Evolutionary conservation across 352 stramenopile species (phyloP).

Genomic region (Globisporangium camurandrum): DNA sequence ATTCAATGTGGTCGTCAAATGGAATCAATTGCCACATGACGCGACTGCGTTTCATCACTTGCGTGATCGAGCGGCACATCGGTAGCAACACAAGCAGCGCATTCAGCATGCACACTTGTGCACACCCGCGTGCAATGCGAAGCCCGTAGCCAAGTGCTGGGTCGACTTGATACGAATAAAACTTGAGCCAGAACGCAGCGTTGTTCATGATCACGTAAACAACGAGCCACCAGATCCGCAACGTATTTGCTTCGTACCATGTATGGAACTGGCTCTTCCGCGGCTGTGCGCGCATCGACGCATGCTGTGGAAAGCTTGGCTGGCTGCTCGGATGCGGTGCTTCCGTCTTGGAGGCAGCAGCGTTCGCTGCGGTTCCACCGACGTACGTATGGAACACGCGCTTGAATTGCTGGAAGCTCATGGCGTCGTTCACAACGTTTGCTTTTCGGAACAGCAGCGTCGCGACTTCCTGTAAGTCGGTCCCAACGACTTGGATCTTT

Average conservation of each 20-base stretch:
- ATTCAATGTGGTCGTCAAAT: constrained; percentile 74
- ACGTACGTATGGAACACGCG: constrained; percentile 68
- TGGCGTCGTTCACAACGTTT: constrained; percentile 39
- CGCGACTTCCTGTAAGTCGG: constrained; percentile 55
- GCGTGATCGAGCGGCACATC: constrained; percentile 73
- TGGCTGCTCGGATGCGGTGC: too few species aligned
- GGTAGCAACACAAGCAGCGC: constrained; percentile 65
- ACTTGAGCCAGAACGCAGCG: constrained; percentile 68
- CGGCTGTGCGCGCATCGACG: constrained; percentile 20
- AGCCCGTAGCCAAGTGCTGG: constrained; percentile 68
- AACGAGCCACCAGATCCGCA: constrained; percentile 76
- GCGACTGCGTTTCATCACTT: constrained; percentile 57
- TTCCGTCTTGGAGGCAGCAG: constrained; percentile 30
- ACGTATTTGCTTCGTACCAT: constrained; percentile 63
- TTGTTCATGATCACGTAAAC: constrained; percentile 67
- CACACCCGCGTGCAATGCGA: constrained; percentile 58
- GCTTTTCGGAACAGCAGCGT: constrained; percentile 68
- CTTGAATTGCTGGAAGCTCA: constrained; percentile 68
- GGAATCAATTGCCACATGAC: constrained; percentile 69
- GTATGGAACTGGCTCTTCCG: constrained; percentile 50
- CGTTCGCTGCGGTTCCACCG: constrained; percentile 46
- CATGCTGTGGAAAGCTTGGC: neutral
- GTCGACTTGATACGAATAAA: constrained; percentile 61
- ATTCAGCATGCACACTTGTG: constrained; percentile 76
- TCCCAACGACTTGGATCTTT: constrained; percentile 68